Percentiles rank a stretch among this genome's conserved stretches.
Conservation (phyloP, 306 rosid species). For the Malus sieversii region DNA sequence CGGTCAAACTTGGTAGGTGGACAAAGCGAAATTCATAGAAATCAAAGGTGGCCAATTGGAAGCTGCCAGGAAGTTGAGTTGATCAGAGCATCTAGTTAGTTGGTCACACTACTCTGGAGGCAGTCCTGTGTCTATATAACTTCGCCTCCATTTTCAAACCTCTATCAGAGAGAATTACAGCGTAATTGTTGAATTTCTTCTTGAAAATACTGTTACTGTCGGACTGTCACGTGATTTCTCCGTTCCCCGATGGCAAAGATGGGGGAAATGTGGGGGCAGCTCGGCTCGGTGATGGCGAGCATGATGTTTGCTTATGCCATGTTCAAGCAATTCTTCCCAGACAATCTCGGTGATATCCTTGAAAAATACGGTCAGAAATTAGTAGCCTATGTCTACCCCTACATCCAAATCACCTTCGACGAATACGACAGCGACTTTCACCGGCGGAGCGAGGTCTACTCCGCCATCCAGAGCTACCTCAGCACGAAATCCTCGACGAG, state of each 20-base stretch:
- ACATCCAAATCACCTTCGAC: constrained; percentile 36
- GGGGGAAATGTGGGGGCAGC: constrained; percentile 26
- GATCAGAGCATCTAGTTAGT: not conserved
- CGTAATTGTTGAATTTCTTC: too few relatives aligned
- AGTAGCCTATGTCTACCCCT: constrained; percentile 22
- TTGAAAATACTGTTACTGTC: too few relatives aligned
- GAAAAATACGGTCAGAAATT: constrained; percentile 11
- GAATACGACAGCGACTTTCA: constrained; percentile 25
- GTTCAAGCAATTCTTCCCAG: constrained; percentile 29
- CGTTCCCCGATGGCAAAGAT: not conserved
- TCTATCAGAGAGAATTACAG: too few relatives aligned
- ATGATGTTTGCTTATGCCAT: constrained; percentile 18
- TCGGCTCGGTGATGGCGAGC: constrained; percentile 36
- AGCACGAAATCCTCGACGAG: constrained; percentile 14
- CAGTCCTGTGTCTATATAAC: not conserved
- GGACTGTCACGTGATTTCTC: too few relatives aligned
- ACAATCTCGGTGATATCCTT: not conserved
- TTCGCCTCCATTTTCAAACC: not conserved
- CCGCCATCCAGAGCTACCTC: constrained; percentile 33
- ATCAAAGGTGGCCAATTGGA: too few relatives aligned
- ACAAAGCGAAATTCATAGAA: too few relatives aligned
- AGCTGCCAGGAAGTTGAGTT: not conserved
- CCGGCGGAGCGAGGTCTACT: constrained; percentile 30
- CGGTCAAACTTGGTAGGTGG: too few relatives aligned
- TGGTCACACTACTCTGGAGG: not conserved